Percentiles rank a stretch among this genome's conserved stretches.
Evolutionary conservation across 2,329 filamentous ascomycete species (phyloP).

Genomic region (Trichoderma polysporum): DNA sequence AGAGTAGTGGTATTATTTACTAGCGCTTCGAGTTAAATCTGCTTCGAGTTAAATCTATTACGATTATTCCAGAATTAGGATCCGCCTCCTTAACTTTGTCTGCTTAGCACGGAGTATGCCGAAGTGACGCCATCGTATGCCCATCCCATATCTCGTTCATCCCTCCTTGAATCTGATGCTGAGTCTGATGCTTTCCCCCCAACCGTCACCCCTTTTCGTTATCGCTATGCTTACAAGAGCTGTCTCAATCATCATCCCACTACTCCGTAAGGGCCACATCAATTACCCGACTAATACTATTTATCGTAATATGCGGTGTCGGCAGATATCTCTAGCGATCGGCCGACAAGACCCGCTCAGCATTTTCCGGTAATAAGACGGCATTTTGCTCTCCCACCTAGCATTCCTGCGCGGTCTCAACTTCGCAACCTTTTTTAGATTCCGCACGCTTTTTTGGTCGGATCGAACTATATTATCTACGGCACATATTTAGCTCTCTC

Average conservation of each 20-base stretch:
- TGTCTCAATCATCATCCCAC: neutral
- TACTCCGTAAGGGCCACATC: neutral
- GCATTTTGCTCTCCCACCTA: slow-evolving; percentile 4
- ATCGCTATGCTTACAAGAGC: neutral
- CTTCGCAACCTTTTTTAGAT: neutral
- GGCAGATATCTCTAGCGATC: slow-evolving; percentile 12
- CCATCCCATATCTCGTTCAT: neutral
- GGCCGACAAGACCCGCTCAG: slow-evolving; percentile 11
- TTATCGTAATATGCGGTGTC: slow-evolving; percentile 4
- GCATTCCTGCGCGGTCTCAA: slow-evolving; percentile 13
- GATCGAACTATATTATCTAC: neutral
- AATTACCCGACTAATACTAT: neutral
- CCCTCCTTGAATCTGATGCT: neutral
- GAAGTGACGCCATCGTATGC: neutral
- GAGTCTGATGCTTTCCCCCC: neutral
- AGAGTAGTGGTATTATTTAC: neutral
- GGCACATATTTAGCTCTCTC: neutral
- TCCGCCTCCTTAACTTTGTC: neutral
- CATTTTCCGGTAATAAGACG: slow-evolving; percentile 10
- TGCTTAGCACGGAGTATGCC: neutral
- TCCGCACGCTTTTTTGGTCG: neutral
- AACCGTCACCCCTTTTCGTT: neutral
- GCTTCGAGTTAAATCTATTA: neutral
- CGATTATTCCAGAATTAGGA: neutral
- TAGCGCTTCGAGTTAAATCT: neutral